phyloP scores from a whole-genome alignment of 164 flowering plant species.

The Tetracentron sinense region DNA sequence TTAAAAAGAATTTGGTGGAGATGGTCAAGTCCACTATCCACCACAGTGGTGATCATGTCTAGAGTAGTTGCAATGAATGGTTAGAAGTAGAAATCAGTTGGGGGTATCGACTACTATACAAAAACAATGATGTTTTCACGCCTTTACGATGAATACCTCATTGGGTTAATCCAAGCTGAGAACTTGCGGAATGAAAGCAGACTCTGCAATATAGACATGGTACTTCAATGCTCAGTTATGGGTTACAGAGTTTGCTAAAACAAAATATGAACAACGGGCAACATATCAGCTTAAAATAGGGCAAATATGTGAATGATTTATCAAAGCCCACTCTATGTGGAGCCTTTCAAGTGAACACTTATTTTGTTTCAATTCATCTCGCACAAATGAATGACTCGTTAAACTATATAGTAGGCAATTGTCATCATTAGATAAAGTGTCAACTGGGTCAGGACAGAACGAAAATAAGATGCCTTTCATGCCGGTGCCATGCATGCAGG shows the following conservation, averaged over 20 bases:
- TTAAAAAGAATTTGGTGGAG: not conserved
- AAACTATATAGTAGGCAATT: too few species aligned
- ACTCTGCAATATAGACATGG: slow-evolving; percentile 44
- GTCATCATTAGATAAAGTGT: too few species aligned
- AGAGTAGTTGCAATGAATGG: not conserved
- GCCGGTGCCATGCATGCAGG: too few species aligned
- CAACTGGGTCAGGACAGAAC: too few species aligned
- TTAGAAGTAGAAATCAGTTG: not conserved
- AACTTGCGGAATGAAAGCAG: slow-evolving; percentile 89
- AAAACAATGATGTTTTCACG: not conserved
- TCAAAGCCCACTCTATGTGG: not conserved
- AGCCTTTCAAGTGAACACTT: not conserved
- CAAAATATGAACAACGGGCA: not conserved
- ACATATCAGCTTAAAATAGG: not conserved
- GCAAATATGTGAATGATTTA: not conserved
- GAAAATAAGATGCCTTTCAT: too few species aligned
- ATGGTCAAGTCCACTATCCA: not conserved
- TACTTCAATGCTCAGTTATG: not conserved
- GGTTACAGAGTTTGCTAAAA: not conserved
- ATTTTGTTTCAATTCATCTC: not conserved
- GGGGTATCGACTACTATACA: not conserved
- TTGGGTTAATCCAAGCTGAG: slow-evolving; percentile 94
- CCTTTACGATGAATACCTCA: slow-evolving; percentile 44
- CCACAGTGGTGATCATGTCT: not conserved
- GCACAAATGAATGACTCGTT: too few species aligned